These are phyloP conservation scores for Cnidoscolus chayamansa DNA, from an alignment of 441 rosid genomes.

Conservation along the genomic window DNA sequence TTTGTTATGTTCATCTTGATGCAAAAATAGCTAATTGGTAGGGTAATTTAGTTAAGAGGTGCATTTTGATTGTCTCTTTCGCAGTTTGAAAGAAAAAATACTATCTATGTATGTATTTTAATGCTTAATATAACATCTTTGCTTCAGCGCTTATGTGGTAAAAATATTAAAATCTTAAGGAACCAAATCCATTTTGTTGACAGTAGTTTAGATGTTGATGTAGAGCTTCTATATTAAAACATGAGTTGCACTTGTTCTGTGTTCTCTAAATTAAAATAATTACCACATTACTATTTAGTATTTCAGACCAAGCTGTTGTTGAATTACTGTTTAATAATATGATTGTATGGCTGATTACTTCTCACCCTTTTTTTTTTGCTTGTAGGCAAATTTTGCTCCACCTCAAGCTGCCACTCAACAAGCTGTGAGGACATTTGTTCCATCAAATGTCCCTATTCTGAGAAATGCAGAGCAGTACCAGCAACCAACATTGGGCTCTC, in stretches of 20 bases:
- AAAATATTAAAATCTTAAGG: background rate
- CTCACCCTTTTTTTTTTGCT: conserved; percentile 18
- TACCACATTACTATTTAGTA: background rate
- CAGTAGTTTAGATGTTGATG: background rate
- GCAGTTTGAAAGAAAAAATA: background rate
- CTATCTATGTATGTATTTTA: no score
- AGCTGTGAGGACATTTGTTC: conserved; percentile 69
- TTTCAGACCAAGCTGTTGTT: background rate
- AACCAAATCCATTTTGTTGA: background rate
- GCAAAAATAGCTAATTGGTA: background rate
- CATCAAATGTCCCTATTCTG: conserved; percentile 72
- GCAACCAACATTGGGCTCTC: conserved; percentile 78
- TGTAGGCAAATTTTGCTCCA: conserved; percentile 60
- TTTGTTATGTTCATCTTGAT: background rate
- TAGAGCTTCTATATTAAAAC: background rate
- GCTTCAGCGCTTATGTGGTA: background rate
- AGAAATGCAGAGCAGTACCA: conserved; percentile 84
- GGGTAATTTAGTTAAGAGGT: background rate
- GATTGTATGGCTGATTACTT: conserved; percentile 13
- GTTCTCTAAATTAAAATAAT: background rate
- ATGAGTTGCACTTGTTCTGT: background rate
- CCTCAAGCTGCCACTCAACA: conserved; percentile 52
- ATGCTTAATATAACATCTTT: background rate
- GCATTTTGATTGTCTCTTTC: background rate
- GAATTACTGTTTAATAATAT: background rate